These are phyloP conservation scores for Xylariaceae sp. DNA, from an alignment of 2,329 filamentous ascomycete species.

Conservation along the genomic window DNA sequence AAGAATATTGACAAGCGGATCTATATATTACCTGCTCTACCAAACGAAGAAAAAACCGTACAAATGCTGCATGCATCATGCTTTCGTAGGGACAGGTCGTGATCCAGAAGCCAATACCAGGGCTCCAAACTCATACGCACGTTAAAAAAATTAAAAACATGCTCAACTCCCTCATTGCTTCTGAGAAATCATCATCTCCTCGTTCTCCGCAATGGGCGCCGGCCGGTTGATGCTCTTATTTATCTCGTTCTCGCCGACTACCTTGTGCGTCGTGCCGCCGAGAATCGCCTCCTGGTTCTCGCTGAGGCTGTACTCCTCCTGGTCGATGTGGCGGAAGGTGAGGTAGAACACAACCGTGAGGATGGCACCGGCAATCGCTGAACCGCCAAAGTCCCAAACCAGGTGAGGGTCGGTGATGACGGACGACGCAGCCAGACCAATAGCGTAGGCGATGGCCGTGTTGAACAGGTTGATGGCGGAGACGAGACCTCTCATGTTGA, in stretches of 20 bases:
- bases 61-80: too few relatives aligned
- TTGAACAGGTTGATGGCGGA: constrained; percentile 48
- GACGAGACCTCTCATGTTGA: constrained; percentile 50
- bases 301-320: constrained; percentile 42
- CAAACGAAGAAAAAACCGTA: too few relatives aligned
- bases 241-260: constrained; percentile 42
- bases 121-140: background rate
- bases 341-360: constrained; percentile 45
- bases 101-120: background rate
- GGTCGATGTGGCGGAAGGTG: constrained; percentile 44
- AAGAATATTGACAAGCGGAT: background rate
- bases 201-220: constrained; percentile 33
- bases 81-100: too few relatives aligned
- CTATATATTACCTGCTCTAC: too few relatives aligned
- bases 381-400: constrained; percentile 47
- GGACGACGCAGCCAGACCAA: constrained; percentile 43
- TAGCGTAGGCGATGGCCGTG: constrained; percentile 43
- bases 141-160: background rate
- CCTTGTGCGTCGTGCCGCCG: constrained; percentile 34
- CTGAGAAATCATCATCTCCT: constrained; percentile 36
- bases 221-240: constrained; percentile 31
- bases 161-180: constrained; percentile 29
- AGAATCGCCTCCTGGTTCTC: constrained; percentile 37
- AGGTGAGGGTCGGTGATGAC: constrained; percentile 47
- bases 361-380: constrained; percentile 44